Evolutionary conservation across 2,329 filamentous ascomycete genomes (phyloP).

Genomic region (Aaosphaeria pasadenensis): DNA sequence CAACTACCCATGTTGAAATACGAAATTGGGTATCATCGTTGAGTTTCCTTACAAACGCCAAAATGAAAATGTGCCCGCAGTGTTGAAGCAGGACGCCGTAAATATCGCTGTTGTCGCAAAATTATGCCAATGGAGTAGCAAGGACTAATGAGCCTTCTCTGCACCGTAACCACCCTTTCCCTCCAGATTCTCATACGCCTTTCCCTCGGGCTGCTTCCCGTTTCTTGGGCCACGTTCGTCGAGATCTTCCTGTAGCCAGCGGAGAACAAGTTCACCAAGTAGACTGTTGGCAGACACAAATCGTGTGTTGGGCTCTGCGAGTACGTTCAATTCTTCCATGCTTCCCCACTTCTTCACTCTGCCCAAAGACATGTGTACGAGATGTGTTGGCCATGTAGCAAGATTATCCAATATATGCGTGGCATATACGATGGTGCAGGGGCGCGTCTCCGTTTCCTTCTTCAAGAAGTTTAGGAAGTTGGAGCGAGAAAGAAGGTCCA

Average conservation of each 20-base stretch:
- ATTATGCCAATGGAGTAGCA: not conserved
- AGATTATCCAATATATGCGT: conserved; percentile 97
- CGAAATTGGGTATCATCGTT: conserved; percentile 36
- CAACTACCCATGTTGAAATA: conserved; percentile 25
- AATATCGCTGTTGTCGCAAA: not conserved
- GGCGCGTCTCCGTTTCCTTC: conserved; percentile 74
- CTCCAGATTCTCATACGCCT: conserved; percentile 58
- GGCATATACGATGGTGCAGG: conserved; percentile 93
- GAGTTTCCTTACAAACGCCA: conserved; percentile 25
- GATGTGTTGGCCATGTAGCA: conserved; percentile 88
- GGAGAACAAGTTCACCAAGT: conserved; percentile 81
- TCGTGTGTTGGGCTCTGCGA: conserved; percentile 38
- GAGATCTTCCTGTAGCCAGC: conserved; percentile 82
- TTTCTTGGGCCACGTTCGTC: conserved; percentile 74
- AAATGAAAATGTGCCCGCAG: conserved; percentile 9
- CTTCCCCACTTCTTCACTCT: conserved; percentile 82
- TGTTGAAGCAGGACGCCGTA: conserved; percentile 21
- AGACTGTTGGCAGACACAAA: conserved; percentile 69
- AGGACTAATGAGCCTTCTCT: conserved; percentile 42
- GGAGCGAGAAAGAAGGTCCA: conserved; percentile 80
- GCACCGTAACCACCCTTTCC: conserved; percentile 64
- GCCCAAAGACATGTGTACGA: conserved; percentile 93
- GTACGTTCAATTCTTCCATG: conserved; percentile 59
- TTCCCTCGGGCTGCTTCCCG: conserved; percentile 58
- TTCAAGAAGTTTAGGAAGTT: conserved; percentile 86